phyloP scores from a whole-genome alignment of 306 rosid species.

The Lithocarpus polystachyus region DNA sequence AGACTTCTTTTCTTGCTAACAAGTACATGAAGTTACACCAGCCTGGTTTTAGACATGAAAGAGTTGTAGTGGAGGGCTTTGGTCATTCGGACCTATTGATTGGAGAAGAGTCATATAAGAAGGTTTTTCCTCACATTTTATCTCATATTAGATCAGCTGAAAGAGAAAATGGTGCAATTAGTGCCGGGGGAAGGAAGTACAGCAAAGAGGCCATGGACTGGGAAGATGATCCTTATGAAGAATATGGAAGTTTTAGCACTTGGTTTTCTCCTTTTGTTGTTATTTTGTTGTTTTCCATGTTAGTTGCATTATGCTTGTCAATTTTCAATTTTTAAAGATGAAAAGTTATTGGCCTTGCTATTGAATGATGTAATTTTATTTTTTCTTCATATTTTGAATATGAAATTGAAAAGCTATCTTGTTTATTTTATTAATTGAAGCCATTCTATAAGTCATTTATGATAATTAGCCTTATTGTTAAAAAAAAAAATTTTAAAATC shows the following conservation, averaged over 20 bases:
- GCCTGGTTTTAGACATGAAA: slow-evolving; percentile 24
- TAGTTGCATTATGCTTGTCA: background rate
- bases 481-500: too few species aligned
- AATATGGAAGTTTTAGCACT: slow-evolving; percentile 9
- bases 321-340: background rate
- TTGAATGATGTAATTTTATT: background rate
- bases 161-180: background rate
- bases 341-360: background rate
- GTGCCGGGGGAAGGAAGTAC: slow-evolving; percentile 11
- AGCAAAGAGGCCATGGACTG: slow-evolving; percentile 23
- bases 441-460: too few species aligned
- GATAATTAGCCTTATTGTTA: too few species aligned
- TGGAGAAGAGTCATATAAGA: slow-evolving; percentile 32
- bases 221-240: slow-evolving; percentile 28
- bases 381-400: background rate
- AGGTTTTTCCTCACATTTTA: slow-evolving; percentile 31
- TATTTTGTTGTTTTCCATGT: background rate
- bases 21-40: slow-evolving; percentile 40
- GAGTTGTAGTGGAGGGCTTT: slow-evolving; percentile 36
- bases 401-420: too few species aligned
- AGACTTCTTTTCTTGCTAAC: slow-evolving; percentile 33
- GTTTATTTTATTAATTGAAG: too few species aligned
- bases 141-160: slow-evolving; percentile 23
- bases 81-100: slow-evolving; percentile 39
- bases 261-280: slow-evolving; percentile 28